Percentiles rank a stretch among this genome's conserved stretches.
phyloP scores from a whole-genome alignment of 148 eudicot genomes.

The Amaranthus cruentus region DNA sequence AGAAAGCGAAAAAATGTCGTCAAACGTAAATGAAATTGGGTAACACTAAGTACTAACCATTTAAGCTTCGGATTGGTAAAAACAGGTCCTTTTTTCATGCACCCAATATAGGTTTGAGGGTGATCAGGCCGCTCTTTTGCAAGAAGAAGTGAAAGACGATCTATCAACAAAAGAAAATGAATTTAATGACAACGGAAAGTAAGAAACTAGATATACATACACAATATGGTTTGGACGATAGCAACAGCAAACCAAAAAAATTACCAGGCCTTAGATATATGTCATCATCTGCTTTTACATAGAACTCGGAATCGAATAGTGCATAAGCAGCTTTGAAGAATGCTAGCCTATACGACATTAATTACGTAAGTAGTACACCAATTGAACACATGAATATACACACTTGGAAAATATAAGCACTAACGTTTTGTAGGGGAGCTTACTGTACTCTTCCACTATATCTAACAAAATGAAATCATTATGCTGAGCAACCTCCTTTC shows the following conservation, averaged over 20 bases:
- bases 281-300: conserved; percentile 96
- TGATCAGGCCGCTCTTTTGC: conserved; percentile 73
- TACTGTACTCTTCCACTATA: conserved; percentile 87
- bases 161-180: conserved; percentile 27
- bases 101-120: conserved; percentile 89
- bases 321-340: conserved; percentile 94
- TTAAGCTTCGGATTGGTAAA: conserved; percentile 83
- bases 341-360: conserved; percentile 55
- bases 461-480: conserved; percentile 88
- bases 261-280: conserved; percentile 89
- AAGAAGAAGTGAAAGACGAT: conserved; percentile 83
- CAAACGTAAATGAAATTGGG: neutral
- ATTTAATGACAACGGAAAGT: neutral
- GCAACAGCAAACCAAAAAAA: conserved; percentile 2
- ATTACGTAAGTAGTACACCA: conserved; percentile 17
- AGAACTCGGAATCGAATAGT: conserved; percentile 76
- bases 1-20: neutral
- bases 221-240: neutral
- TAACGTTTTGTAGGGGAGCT: conserved; percentile 99
- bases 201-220: conserved; percentile 1
- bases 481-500: conserved; percentile 65
- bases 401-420: conserved; percentile 30
- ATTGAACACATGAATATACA: conserved; percentile 12
- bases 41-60: conserved; percentile 53
- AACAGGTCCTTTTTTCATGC: conserved; percentile 98